Conservation (phyloP, 2,329 filamentous ascomycete genomes). For the Phaeosphaeriaceae sp. region DNA sequence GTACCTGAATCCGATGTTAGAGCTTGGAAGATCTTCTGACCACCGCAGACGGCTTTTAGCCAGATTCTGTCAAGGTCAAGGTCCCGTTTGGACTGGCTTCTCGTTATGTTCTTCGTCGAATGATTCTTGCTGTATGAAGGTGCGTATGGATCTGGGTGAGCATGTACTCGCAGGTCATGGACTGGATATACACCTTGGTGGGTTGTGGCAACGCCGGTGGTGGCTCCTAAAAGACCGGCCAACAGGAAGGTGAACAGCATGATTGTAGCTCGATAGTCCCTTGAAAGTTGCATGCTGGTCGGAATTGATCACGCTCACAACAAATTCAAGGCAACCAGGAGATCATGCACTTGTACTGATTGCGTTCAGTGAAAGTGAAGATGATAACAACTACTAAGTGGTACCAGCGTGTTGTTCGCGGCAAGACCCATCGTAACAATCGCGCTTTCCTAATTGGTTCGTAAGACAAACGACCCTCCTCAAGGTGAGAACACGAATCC, state of each 20-base stretch:
- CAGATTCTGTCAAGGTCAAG: background rate
- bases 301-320: background rate
- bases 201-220: background rate
- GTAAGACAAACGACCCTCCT: no score
- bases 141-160: background rate
- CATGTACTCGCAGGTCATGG: background rate
- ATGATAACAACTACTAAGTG: no score
- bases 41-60: background rate
- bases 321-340: no score
- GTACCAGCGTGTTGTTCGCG: no score
- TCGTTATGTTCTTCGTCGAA: background rate
- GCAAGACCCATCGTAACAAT: no score
- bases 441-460: no score
- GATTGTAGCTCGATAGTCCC: background rate
- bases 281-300: background rate
- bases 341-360: no score
- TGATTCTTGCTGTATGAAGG: background rate
- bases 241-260: background rate
- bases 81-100: background rate
- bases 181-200: background rate
- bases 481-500: no score
- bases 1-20: background rate
- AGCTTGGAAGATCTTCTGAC: constrained; percentile 1
- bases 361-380: no score
- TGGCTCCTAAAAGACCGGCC: background rate